These are phyloP conservation scores for Clonostachys solani DNA, from an alignment of 2,329 filamentous ascomycete species.

Conservation along the genomic window DNA sequence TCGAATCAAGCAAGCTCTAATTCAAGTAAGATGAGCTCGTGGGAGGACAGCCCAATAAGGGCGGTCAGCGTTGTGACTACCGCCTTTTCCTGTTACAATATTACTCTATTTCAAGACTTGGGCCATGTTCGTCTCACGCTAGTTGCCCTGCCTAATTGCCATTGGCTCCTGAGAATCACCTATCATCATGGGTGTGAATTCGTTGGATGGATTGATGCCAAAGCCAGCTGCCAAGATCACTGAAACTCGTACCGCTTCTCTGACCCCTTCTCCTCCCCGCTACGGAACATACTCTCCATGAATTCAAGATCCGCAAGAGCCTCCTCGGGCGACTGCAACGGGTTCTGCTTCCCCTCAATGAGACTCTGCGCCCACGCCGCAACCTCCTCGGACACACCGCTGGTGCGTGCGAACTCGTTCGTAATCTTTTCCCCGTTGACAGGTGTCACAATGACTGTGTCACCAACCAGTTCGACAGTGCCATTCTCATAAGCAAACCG, in stretches of 20 bases:
- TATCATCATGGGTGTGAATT: background rate
- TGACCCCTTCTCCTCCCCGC: conserved; percentile 36
- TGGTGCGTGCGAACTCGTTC: conserved; percentile 42
- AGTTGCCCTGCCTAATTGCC: too few relatives aligned
- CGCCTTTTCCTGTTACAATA: too few relatives aligned
- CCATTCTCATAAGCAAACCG: conserved; percentile 55
- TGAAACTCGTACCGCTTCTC: conserved; percentile 33
- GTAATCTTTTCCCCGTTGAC: conserved; percentile 20
- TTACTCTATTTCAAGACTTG: too few relatives aligned
- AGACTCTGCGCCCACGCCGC: conserved; percentile 55
- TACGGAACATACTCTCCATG: conserved; percentile 45
- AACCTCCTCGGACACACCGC: conserved; percentile 56
- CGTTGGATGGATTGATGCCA: background rate
- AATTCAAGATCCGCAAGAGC: conserved; percentile 59
- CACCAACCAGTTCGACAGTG: conserved; percentile 41
- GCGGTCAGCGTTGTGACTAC: too few relatives aligned
- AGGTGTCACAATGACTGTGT: conserved; percentile 32
- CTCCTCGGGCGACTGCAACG: conserved; percentile 50
- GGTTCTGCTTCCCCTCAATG: conserved; percentile 37
- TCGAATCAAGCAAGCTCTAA: conserved; percentile 10
- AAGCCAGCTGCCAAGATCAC: conserved; percentile 1
- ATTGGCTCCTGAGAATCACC: too few relatives aligned
- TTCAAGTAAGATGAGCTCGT: background rate
- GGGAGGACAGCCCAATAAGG: too few relatives aligned
- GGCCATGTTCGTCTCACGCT: too few relatives aligned